Base-by-base conservation (phyloP, 2,329 filamentous ascomycete species). In the Neodidymelliopsis sp. region DNA sequence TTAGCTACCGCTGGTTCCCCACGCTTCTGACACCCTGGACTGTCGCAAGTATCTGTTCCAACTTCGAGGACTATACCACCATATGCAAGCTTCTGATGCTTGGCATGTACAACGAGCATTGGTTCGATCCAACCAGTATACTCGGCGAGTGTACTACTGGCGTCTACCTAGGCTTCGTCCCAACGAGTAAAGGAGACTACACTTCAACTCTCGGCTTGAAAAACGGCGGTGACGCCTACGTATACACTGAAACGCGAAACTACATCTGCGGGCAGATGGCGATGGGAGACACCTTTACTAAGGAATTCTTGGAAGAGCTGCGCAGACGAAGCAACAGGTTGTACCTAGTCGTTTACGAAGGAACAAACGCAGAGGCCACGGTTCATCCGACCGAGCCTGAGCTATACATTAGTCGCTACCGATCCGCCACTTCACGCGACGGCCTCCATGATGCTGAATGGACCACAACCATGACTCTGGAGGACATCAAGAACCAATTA, bases 211-310 rank as follows among this genome's bases (percentile, higher is more conserved):
- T 25, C 1, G 42, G 35, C 4, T 5, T 50, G 0, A 42, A 37
- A 13, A 46, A 57, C n/a, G 48, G 56, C 23, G 44, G 28, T 1
- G 20, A 59, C 3, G 11, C 48, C 1, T 45, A 56, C 27, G 50
- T 64, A 0, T 54, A 68, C 29, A 25, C 47, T 3, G 38, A 69
- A 28, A 49, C 51, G 0, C 61, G 65, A 1, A 69, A 67, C 30
- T 69, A 64, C 6, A 15, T 67, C 2, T 67, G 58, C 13, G 65
- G 65, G 0, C 65, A 67, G n/a, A 69, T 69, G 63, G 65, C 66
- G 0, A 65, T 69, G 1, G 61, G 58, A 0, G 41, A 65, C 6
- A 52, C 58, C 1, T 18, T 65, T 10, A 66, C 66, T 0, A 47
- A 53, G 6, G 42, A 40, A 0, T 61, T 69, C 18, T 30, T 69